phyloP scores from a whole-genome alignment of 768 basidiomycete genomes.

The Trametes villosa region DNA sequence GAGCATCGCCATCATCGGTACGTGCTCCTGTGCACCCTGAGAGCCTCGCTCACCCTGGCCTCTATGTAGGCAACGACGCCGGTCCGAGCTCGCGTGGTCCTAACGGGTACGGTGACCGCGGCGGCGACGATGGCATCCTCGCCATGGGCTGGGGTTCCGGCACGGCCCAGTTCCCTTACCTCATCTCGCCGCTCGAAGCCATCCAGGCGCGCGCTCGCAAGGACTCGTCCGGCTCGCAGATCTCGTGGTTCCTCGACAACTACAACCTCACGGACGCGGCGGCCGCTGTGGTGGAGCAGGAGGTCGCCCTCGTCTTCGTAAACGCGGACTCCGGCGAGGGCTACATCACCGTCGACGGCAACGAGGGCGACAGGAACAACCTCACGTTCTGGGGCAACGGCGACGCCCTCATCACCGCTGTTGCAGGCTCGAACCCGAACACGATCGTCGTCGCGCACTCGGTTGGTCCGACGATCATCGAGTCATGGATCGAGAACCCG shows the following conservation, averaged over 20 bases:
- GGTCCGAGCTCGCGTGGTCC: slow-evolving; percentile 50
- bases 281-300: slow-evolving; percentile 52
- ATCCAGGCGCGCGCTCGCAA: slow-evolving; percentile 71
- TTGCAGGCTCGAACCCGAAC: slow-evolving; percentile 69
- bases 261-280: slow-evolving; percentile 29
- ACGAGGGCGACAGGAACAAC: slow-evolving; percentile 76
- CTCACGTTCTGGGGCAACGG: slow-evolving; percentile 77
- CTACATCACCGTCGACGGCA: slow-evolving; percentile 81
- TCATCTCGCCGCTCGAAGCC: slow-evolving; percentile 81
- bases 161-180: slow-evolving; percentile 77
- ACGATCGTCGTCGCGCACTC: slow-evolving; percentile 71
- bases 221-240: slow-evolving; percentile 39
- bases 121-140: slow-evolving; percentile 60
- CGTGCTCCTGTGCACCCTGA: slow-evolving; percentile 37
- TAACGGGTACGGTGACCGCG: slow-evolving; percentile 50
- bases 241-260: slow-evolving; percentile 33
- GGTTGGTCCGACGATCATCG: slow-evolving; percentile 42
- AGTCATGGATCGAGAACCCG: slow-evolving; percentile 54
- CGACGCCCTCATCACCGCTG: slow-evolving; percentile 69
- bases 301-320: slow-evolving; percentile 76
- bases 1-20: slow-evolving; percentile 63
- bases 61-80: slow-evolving; percentile 49
- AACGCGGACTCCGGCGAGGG: slow-evolving; percentile 85
- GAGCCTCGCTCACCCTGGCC: not conserved
- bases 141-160: slow-evolving; percentile 87